These are phyloP conservation scores for Alternaria postmessia DNA, from an alignment of 2,329 filamentous ascomycete genomes.

Conservation along the genomic window DNA sequence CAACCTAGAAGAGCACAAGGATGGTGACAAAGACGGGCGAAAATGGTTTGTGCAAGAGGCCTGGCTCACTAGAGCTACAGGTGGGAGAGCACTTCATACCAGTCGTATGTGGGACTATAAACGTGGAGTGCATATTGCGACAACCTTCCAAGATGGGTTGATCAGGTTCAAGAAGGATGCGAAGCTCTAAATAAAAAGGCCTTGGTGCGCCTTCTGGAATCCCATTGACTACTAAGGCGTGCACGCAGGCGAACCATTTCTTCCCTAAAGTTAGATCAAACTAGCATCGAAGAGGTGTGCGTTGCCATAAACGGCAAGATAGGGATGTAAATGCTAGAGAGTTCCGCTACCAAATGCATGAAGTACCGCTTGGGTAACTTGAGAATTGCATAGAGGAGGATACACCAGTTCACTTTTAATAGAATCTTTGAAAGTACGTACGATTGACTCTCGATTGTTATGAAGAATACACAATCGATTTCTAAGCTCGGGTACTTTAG, in stretches of 20 bases:
- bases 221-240: neutral
- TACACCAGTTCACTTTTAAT: neutral
- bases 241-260: neutral
- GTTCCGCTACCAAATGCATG: neutral
- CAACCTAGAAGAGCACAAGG: conserved; percentile 22
- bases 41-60: conserved; percentile 47
- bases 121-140: conserved; percentile 42
- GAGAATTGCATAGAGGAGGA: neutral
- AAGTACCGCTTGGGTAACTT: neutral
- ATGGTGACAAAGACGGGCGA: conserved; percentile 33
- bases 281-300: neutral
- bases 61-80: conserved; percentile 20
- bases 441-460: neutral
- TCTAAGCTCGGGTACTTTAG: neutral
- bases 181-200: neutral
- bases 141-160: conserved; percentile 45
- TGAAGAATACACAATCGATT: neutral
- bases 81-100: conserved; percentile 38
- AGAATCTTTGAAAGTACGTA: neutral
- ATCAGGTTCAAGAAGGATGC: conserved; percentile 29
- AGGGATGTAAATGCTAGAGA: neutral
- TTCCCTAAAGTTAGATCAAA: neutral
- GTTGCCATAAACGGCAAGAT: neutral
- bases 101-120: conserved; percentile 44
- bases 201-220: neutral